Base-by-base conservation (phyloP, 257 asterid genomes). In the Nicotiana sylvestris region DNA sequence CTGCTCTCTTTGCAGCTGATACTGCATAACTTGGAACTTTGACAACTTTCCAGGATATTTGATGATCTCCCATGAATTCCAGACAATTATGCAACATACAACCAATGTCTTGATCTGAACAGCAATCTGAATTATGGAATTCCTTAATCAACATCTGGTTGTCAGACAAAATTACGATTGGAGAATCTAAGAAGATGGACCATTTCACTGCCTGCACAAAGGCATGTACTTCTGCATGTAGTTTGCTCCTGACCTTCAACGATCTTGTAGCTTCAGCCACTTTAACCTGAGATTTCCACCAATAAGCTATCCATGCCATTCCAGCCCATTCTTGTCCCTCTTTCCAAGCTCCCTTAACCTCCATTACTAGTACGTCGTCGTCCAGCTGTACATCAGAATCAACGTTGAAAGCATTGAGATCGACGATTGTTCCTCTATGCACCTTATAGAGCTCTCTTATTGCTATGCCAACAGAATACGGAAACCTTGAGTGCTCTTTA, bases 151-250 rank as follows among this genome's bases (percentile, higher is more conserved):
- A 53, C 2, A 16, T 60, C 66, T 27, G 6, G 66, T 8, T 60
- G 15, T 60, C 66, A 60, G 15, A 60, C 16, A 60, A 21, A 60
- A 60, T 1, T 60, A 21, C 0, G 32, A 60, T 21, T 3, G 9
- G 25, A 9, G 30, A 9, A 3, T 53, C 3, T 8, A 0, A 0
- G 15, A 0, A 0, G 10, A 39, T 0, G 27, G 10, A 27, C 66
- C 66, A 60, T 60, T 3, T 21, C 30, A 60, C 2, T 60, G 66
- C 66, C 21, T 60, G 4, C 32, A 2, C 32, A 3, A 60, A 60
- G 10, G 32, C 66, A 60, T 21, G 32, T 60, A 60, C 66, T 60
- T 60, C 66, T 2, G 32, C 30, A 8, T n/a, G 30, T 60, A 60
- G 6, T 21, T 7, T 9, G 15, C 66, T 60, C 0, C 0, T 60